phyloP scores from a whole-genome alignment of 176 grass and related monocot genomes.

The Zoysia japonica region DNA sequence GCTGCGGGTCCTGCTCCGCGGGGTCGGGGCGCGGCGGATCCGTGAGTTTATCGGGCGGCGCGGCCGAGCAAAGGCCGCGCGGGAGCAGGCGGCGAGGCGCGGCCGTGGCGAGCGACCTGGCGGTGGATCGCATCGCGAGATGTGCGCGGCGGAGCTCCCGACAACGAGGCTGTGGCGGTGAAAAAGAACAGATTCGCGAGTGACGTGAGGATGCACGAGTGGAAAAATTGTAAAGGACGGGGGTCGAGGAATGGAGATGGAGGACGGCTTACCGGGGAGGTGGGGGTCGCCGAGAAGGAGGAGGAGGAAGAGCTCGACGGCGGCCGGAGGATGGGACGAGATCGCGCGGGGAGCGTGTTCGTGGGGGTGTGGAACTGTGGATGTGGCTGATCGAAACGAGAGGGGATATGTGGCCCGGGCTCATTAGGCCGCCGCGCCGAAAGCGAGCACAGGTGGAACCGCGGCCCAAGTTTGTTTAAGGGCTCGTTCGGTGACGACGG shows the following conservation, averaged over 20 bases:
- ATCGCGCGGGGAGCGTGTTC: neutral
- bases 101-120: slow-evolving; percentile 21
- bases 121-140: slow-evolving; percentile 31
- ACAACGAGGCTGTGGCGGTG: slow-evolving; percentile 9
- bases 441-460: too few relatives aligned
- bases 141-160: neutral
- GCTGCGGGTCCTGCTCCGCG: slow-evolving; percentile 21
- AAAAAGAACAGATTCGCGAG: slow-evolving; percentile 42
- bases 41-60: neutral
- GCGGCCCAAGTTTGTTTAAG: too few relatives aligned
- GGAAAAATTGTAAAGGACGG: neutral
- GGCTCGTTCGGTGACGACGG: too few relatives aligned
- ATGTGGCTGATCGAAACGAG: too few relatives aligned
- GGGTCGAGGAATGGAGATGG: neutral
- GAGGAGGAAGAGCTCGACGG: slow-evolving; percentile 15
- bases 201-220: slow-evolving; percentile 32
- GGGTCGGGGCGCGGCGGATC: slow-evolving; percentile 28
- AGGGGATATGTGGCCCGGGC: too few relatives aligned
- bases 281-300: slow-evolving; percentile 25
- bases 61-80: slow-evolving; percentile 16
- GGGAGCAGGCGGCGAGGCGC: neutral
- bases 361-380: too few relatives aligned
- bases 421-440: too few relatives aligned
- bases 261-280: slow-evolving; percentile 37
- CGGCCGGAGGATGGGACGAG: slow-evolving; percentile 39